Evolutionary conservation across 352 stramenopile species (phyloP).

Genomic region (Phytopythium ostracodes): DNA sequence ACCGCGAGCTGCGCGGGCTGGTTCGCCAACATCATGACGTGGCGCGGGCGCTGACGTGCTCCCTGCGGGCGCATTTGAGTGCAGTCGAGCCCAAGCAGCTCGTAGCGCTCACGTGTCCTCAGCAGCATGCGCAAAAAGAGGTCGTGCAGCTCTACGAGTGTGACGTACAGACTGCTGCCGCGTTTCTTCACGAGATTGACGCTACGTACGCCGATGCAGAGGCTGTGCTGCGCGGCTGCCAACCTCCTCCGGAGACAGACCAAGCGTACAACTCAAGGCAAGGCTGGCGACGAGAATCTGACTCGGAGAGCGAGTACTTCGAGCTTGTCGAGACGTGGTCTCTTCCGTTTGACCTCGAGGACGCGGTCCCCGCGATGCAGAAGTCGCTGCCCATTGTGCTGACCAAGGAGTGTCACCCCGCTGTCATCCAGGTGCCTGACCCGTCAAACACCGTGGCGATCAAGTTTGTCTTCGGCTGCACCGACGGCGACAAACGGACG

Average conservation of each 20-base stretch:
- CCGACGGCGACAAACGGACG: neutral
- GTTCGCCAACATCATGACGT: neutral
- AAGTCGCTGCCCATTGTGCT: neutral
- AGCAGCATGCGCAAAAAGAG: neutral
- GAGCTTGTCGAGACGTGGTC: neutral
- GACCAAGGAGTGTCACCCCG: neutral
- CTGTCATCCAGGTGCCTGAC: neutral
- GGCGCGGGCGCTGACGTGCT: neutral
- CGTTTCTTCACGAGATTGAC: neutral
- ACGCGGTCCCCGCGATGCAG: neutral
- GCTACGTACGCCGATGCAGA: neutral
- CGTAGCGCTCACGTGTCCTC: neutral
- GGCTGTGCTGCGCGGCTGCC: neutral
- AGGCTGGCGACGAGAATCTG: neutral
- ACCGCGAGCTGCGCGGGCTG: conserved; percentile 2
- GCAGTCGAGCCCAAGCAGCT: neutral
- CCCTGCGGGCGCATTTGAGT: neutral
- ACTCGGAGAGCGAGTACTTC: neutral
- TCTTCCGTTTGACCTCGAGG: neutral
- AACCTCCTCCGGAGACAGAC: neutral
- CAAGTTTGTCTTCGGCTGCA: neutral
- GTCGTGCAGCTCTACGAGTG: neutral
- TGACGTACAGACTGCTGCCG: neutral
- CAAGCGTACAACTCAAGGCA: neutral
- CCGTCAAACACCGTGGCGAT: neutral